Evolutionary conservation across 345 rosid species (phyloP).

Genomic region (Gossypium arboreum): DNA sequence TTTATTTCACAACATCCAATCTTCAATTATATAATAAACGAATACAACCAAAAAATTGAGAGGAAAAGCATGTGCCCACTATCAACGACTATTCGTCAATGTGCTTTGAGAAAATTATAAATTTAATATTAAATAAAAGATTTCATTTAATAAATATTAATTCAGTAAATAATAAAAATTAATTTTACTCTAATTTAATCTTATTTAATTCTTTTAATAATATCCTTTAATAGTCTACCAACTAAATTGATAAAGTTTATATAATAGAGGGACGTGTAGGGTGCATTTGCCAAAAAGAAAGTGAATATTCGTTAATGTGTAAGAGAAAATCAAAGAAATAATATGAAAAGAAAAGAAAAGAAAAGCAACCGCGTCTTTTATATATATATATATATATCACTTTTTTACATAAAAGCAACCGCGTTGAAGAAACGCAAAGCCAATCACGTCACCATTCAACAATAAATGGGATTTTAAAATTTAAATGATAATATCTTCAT

Average conservation of each 20-base stretch:
- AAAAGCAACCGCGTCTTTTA: not conserved
- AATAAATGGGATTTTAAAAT: too few species aligned
- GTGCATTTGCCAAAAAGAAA: not conserved
- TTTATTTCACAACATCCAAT: not conserved
- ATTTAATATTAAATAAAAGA: not conserved
- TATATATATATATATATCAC: too few species aligned
- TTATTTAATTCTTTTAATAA: too few species aligned
- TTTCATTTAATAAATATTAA: not conserved
- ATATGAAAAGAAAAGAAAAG: too few species aligned
- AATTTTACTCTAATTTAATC: too few species aligned
- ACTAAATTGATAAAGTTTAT: too few species aligned
- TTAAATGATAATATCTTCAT: not conserved
- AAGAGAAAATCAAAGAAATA: not conserved
- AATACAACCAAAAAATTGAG: not conserved
- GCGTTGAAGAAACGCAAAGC: slow-evolving; percentile 6
- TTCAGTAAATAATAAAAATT: too few species aligned
- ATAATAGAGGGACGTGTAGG: too few species aligned
- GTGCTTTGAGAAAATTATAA: too few species aligned
- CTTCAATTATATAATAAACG: not conserved
- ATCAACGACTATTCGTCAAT: not conserved
- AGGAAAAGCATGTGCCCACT: not conserved
- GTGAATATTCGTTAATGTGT: not conserved
- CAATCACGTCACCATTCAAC: not conserved
- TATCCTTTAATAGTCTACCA: too few species aligned
- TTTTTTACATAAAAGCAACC: not conserved